Evolutionary conservation across 805 yeast genomes (phyloP).

Genomic region (Wickerhamiella azyma): DNA sequence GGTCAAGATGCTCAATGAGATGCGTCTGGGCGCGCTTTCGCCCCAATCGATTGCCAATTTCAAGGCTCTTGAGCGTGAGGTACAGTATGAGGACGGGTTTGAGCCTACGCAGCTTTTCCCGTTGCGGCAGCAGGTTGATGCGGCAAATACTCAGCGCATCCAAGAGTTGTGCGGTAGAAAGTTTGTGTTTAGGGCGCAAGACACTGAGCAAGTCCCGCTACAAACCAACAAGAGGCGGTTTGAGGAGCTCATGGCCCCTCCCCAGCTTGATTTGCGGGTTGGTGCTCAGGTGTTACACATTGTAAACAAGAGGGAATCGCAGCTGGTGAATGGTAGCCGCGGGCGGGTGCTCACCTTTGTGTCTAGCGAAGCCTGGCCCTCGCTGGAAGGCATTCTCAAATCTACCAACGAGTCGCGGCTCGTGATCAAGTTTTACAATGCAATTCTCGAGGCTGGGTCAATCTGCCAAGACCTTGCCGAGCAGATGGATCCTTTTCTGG

Average conservation of each 20-base stretch:
- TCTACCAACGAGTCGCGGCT: neutral
- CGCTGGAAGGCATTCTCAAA: slow-evolving; percentile 4
- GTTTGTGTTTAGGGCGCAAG: neutral
- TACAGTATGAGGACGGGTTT: slow-evolving; percentile 55
- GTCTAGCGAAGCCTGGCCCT: slow-evolving; percentile 12
- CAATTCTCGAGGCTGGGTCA: neutral
- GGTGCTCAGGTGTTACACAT: slow-evolving; percentile 89
- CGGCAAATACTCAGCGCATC: slow-evolving; percentile 49
- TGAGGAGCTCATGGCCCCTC: slow-evolving; percentile 56
- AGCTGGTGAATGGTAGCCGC: slow-evolving; percentile 76
- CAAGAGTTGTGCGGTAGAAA: slow-evolving; percentile 24
- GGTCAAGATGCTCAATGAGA: slow-evolving; percentile 64
- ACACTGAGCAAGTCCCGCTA: neutral
- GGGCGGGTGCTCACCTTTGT: slow-evolving; percentile 56
- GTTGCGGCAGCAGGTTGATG: slow-evolving; percentile 67
- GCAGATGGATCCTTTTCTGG: neutral
- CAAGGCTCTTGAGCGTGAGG: slow-evolving; percentile 36
- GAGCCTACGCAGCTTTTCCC: slow-evolving; percentile 83
- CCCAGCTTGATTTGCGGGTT: slow-evolving; percentile 48
- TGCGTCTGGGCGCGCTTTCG: slow-evolving; percentile 58
- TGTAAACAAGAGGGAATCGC: slow-evolving; percentile 45
- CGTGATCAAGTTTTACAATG: neutral
- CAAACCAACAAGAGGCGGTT: slow-evolving; percentile 30
- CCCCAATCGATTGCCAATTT: slow-evolving; percentile 37
- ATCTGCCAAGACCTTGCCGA: neutral